Evolutionary conservation across 192 early-diverging fungal genomes (phyloP), one percentile per base, ranked within the genome.

Genomic region (Entomortierella beljakovae): DNA sequence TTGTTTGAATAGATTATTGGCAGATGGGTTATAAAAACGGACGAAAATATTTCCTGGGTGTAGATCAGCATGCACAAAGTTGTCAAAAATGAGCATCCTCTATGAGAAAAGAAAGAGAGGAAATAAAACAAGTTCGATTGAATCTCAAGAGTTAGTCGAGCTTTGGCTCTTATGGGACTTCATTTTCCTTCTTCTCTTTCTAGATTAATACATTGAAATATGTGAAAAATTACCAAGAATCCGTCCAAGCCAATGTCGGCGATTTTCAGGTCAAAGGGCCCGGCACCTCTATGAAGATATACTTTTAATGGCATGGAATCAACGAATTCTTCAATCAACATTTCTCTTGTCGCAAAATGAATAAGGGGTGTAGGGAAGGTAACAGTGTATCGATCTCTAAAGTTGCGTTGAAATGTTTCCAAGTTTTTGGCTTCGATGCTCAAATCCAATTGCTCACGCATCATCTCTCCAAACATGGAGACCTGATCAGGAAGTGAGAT

Each of bases 41-140:
- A 99, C 87, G 70, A 95, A 80, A 50, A 98, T 97, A 68, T 99
- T 99, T 35, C 95, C 97, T 20, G 96, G 96, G 57, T 99, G 97
- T 61, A 98, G 66, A 79, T 98, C 97, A 6, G 94, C 92, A 70
- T 99, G 97, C 26, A 94, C 89, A 85, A 97, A 96, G 77, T 99
- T 99, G 82, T 96, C 94, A 50, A 94, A 83, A 34, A 97, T 93
- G 0, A 99, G 87, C 97, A 99, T 99, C 35, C 92, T 87, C 85
- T 92, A 71, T 49, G 53, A 53, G 28, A 53, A 4, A 62, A 95
- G 76, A 61, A 94, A 95, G 84, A 57, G 7, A 57, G 33, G 34
- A 51, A 33, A 59, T 32, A 71, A 42, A 22, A 35, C 26, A 32
- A 43, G 40, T 40, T 37, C n/a, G 46, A 61, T 60, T 26, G 53